Evolutionary conservation across 1,284 basidiomycete genomes (phyloP).

Genomic region (Volvariella surrecta): DNA sequence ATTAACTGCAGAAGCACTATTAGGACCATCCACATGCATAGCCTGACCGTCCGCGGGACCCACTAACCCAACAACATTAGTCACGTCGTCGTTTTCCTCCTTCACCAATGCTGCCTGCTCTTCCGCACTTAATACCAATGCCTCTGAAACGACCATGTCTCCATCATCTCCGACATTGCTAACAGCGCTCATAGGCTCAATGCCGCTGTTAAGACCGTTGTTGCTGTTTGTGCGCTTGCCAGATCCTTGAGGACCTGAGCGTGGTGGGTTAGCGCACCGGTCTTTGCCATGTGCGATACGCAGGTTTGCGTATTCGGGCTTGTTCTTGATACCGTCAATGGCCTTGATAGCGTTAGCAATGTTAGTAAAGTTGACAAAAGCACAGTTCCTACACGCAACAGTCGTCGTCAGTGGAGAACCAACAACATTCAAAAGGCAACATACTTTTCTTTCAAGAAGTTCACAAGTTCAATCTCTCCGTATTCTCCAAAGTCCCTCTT

Average conservation of each 20-base stretch:
- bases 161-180: slow-evolving; percentile 13
- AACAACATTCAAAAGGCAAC: slow-evolving; percentile 20
- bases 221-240: slow-evolving; percentile 22
- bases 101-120: slow-evolving; percentile 18
- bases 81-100: too few relatives aligned
- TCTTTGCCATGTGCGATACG: slow-evolving; percentile 92
- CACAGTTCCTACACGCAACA: slow-evolving; percentile 61
- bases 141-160: slow-evolving; percentile 18
- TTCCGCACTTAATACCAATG: slow-evolving; percentile 20
- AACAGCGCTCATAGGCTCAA: slow-evolving; percentile 17
- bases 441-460: slow-evolving; percentile 90
- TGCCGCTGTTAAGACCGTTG: slow-evolving; percentile 21
- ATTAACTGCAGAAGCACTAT: background rate
- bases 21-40: background rate
- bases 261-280: slow-evolving; percentile 86
- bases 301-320: slow-evolving; percentile 74
- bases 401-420: background rate
- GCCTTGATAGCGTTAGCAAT: slow-evolving; percentile 93
- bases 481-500: slow-evolving; percentile 87
- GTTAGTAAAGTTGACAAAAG: slow-evolving; percentile 90
- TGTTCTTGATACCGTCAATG: slow-evolving; percentile 85
- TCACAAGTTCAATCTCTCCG: slow-evolving; percentile 92
- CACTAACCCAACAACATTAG: slow-evolving; percentile 1
- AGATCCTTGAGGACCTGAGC: slow-evolving; percentile 66
- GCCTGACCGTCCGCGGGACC: slow-evolving; percentile 10